These are phyloP conservation scores for Chiua virens DNA, from an alignment of 768 basidiomycete species.

Conservation along the genomic window DNA sequence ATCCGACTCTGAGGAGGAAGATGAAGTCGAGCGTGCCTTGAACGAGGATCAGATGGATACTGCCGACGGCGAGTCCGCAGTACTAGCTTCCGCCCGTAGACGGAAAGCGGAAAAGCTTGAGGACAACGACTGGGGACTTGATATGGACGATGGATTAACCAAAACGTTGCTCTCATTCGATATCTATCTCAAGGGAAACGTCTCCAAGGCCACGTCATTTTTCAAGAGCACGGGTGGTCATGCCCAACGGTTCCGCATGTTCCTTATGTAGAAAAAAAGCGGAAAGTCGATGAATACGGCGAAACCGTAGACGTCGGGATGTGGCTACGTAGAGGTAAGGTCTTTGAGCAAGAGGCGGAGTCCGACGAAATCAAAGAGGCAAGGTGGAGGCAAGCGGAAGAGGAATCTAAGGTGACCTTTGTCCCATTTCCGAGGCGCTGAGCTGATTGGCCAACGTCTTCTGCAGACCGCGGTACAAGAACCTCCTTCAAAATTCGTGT, in stretches of 20 bases:
- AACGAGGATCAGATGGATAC: conserved; percentile 50
- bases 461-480: conserved; percentile 74
- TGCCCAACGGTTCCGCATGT: conserved; percentile 89
- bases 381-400: conserved; percentile 64
- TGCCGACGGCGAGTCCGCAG: conserved; percentile 32
- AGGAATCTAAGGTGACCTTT: conserved; percentile 65
- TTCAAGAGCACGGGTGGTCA: conserved; percentile 77
- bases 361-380: conserved; percentile 76
- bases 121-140: conserved; percentile 70
- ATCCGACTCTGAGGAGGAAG: conserved; percentile 67
- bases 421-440: not conserved
- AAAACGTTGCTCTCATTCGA: conserved; percentile 86
- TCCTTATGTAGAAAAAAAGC: conserved; percentile 90
- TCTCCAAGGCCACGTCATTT: conserved; percentile 80
- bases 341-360: conserved; percentile 87
- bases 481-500: conserved; percentile 88
- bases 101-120: conserved; percentile 48
- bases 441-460: conserved; percentile 6
- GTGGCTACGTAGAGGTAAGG: conserved; percentile 92
- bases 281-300: conserved; percentile 93
- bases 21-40: conserved; percentile 53
- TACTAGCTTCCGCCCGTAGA: conserved; percentile 26
- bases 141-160: conserved; percentile 73
- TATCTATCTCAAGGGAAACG: conserved; percentile 96
- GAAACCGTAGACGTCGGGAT: conserved; percentile 93